These are phyloP conservation scores for Lodderomyces jiufengensis DNA, from an alignment of 1,139 yeast genomes.

Conservation along the genomic window DNA sequence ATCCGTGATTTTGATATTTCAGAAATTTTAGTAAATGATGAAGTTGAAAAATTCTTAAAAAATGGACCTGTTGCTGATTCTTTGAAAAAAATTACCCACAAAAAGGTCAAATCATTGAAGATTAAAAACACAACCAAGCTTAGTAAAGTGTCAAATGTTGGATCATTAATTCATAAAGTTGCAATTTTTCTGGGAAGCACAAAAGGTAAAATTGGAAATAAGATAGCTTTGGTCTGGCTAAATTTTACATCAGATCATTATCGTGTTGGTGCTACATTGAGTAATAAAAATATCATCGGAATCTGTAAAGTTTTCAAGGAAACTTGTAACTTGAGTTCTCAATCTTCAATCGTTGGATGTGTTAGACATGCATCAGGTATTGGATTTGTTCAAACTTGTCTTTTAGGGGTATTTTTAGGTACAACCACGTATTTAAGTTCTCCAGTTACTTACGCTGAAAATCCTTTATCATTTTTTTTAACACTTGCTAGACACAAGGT, in stretches of 20 bases:
- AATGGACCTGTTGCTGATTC: slow-evolving; percentile 64
- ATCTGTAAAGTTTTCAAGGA: slow-evolving; percentile 89
- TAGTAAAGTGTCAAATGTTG: slow-evolving; percentile 50
- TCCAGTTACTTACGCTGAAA: slow-evolving; percentile 72
- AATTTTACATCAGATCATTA: slow-evolving; percentile 73
- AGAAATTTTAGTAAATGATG: slow-evolving; percentile 75
- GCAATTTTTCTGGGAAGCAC: slow-evolving; percentile 43
- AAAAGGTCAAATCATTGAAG: slow-evolving; percentile 46
- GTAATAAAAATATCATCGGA: slow-evolving; percentile 65
- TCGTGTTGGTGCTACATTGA: slow-evolving; percentile 59
- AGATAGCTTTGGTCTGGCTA: slow-evolving; percentile 59
- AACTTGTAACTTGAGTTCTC: slow-evolving; percentile 77
- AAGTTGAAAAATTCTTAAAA: slow-evolving; percentile 67
- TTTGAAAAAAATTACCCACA: slow-evolving; percentile 52
- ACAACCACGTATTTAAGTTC: slow-evolving; percentile 79
- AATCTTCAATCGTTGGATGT: slow-evolving; percentile 77
- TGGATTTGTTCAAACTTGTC: slow-evolving; percentile 80
- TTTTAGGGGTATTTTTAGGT: slow-evolving; percentile 84
- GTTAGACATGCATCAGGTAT: slow-evolving; percentile 82
- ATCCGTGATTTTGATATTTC: slow-evolving; percentile 67
- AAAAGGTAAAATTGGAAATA: slow-evolving; percentile 39
- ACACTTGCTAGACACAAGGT: slow-evolving; percentile 75
- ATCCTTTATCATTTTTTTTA: slow-evolving; percentile 70
- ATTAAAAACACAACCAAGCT: slow-evolving; percentile 68
- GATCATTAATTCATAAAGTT: slow-evolving; percentile 45